Evolutionary conservation across 2,329 filamentous ascomycete species (phyloP).

Genomic region (Trichophyton mentagrophytes): DNA sequence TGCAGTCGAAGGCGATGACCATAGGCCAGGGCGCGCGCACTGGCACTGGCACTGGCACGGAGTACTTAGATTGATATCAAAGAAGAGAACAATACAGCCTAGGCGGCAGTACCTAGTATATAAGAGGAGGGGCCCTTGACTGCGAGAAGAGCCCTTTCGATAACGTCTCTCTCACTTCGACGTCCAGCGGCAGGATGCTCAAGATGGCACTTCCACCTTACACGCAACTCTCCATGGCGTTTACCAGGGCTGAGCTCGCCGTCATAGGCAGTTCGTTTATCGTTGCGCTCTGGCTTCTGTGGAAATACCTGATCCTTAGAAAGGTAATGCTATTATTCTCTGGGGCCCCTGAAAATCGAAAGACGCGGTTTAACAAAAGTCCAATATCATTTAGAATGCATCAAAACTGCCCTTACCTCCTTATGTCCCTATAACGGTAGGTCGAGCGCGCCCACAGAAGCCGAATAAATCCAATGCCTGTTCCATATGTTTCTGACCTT

Average conservation of each 20-base stretch:
- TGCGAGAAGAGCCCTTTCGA: too few relatives aligned
- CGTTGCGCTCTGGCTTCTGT: background rate
- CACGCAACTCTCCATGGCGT: background rate
- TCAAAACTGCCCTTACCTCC: background rate
- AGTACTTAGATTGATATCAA: too few relatives aligned
- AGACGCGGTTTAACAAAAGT: background rate
- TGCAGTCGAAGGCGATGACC: too few relatives aligned
- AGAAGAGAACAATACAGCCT: too few relatives aligned
- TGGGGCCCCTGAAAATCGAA: background rate
- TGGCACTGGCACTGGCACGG: too few relatives aligned
- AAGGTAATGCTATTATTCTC: background rate
- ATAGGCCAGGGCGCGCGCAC: too few relatives aligned
- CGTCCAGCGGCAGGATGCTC: too few relatives aligned
- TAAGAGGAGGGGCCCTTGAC: too few relatives aligned
- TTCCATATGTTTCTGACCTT: background rate
- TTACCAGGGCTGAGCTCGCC: background rate
- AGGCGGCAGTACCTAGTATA: too few relatives aligned
- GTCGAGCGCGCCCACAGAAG: background rate
- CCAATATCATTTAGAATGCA: background rate
- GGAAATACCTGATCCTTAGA: background rate
- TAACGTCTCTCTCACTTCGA: too few relatives aligned
- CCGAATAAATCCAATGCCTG: background rate
- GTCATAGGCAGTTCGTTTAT: background rate
- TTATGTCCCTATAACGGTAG: background rate
- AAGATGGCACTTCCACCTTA: background rate